Evolutionary conservation across 2,329 filamentous ascomycete species (phyloP).

Genomic region (Ceratocystis alfenasii): DNA sequence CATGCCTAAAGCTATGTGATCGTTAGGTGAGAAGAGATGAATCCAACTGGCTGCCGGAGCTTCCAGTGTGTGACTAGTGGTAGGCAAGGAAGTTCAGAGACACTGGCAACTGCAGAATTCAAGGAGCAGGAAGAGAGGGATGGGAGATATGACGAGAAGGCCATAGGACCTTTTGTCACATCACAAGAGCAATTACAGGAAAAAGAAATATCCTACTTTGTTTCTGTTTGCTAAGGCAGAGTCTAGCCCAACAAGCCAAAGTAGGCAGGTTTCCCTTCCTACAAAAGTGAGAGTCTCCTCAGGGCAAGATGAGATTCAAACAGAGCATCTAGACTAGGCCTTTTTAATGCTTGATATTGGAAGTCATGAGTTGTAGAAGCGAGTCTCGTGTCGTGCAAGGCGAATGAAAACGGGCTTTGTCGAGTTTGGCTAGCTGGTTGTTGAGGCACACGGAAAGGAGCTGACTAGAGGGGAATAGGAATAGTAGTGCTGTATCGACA

Average conservation of each 20-base stretch:
- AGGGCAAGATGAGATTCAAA: background rate
- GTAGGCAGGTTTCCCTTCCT: background rate
- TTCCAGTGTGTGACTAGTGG: too few relatives aligned
- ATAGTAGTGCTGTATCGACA: background rate
- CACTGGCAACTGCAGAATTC: too few relatives aligned
- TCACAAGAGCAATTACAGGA: background rate
- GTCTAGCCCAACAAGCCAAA: background rate
- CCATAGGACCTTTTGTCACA: background rate
- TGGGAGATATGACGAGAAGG: background rate
- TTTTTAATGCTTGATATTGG: background rate
- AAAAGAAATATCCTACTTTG: background rate
- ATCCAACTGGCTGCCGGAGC: too few relatives aligned
- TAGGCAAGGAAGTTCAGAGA: too few relatives aligned
- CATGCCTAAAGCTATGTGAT: too few relatives aligned
- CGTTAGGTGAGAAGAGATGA: too few relatives aligned
- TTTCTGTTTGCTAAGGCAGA: background rate
- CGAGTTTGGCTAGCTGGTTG: background rate
- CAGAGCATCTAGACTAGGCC: too few relatives aligned
- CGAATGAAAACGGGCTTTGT: background rate
- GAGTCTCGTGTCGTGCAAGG: constrained; percentile 3
- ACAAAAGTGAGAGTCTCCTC: background rate
- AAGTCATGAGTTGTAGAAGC: background rate
- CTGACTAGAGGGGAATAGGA: background rate
- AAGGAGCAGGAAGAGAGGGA: too few relatives aligned
- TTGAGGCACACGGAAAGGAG: background rate